Evolutionary conservation across 495 filamentous ascomycete species (phyloP).

Genomic region (Bombardia bombarda): DNA sequence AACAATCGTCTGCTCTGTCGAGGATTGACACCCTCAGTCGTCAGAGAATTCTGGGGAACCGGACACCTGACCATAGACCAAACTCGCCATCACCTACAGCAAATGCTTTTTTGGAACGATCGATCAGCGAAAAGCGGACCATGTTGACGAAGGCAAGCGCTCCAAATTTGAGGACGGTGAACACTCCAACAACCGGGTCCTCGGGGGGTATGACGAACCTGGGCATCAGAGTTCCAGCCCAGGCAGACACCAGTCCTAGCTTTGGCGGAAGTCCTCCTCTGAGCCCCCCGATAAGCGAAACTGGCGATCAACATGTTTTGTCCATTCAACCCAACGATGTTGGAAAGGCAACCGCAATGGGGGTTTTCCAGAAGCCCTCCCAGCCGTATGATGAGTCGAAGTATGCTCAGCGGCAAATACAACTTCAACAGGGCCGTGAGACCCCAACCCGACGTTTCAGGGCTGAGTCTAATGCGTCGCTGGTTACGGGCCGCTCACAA

Average conservation of each 20-base stretch:
- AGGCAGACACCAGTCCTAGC: slow-evolving; percentile 32
- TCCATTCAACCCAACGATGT: slow-evolving; percentile 68
- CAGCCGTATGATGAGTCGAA: slow-evolving; percentile 75
- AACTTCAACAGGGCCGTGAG: slow-evolving; percentile 63
- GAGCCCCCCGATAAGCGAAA: slow-evolving; percentile 67
- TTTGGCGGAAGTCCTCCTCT: slow-evolving; percentile 52
- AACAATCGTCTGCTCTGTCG: slow-evolving; percentile 67
- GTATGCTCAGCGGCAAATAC: slow-evolving; percentile 72
- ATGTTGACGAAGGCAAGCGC: slow-evolving; percentile 38
- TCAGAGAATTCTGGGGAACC: slow-evolving; percentile 43
- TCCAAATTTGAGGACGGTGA: slow-evolving; percentile 38
- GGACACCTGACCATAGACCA: slow-evolving; percentile 36
- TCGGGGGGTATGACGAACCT: slow-evolving; percentile 19
- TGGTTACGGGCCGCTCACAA: slow-evolving; percentile 18
- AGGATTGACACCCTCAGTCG: slow-evolving; percentile 67
- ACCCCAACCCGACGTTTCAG: slow-evolving; percentile 31
- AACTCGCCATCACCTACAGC: slow-evolving; percentile 23
- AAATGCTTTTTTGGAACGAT: slow-evolving; percentile 23
- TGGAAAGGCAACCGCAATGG: slow-evolving; percentile 80
- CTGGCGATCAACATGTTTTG: slow-evolving; percentile 49
- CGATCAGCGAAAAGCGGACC: slow-evolving; percentile 23
- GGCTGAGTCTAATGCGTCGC: slow-evolving; percentile 24
- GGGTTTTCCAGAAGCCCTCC: slow-evolving; percentile 72
- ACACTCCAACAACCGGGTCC: slow-evolving; percentile 26
- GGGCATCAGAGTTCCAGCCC: slow-evolving; percentile 20